A percentile compares a stretch with the other conserved stretches of the same genome.
Evolutionary conservation across 305 asterid genomes (phyloP).

Genomic region (Salvia sclarea): DNA sequence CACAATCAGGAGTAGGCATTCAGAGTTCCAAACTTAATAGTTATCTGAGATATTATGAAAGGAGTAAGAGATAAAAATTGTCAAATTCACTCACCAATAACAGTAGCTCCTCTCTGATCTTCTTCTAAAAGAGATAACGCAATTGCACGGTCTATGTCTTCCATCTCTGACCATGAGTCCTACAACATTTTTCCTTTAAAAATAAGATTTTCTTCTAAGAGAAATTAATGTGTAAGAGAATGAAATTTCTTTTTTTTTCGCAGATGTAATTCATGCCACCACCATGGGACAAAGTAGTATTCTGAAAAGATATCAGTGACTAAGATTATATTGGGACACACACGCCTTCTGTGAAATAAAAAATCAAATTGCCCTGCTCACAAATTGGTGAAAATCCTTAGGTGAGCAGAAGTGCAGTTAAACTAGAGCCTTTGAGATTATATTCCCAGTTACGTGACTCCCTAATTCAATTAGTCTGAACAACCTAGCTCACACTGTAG

Average conservation of each 20-base stretch:
- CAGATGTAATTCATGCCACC: conserved; percentile 1
- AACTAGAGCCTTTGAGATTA: background rate
- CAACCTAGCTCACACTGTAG: background rate
- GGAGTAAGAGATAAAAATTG: background rate
- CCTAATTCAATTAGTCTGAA: background rate
- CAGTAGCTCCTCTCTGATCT: conserved; percentile 57
- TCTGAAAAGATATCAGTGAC: background rate
- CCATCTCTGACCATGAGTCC: conserved; percentile 66
- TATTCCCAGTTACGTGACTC: background rate
- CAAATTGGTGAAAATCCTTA: conserved; percentile 1
- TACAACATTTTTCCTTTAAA: conserved; percentile 24
- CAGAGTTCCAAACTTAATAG: background rate
- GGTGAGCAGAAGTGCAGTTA: background rate
- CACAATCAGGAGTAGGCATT: background rate
- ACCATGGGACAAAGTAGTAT: conserved; percentile 3
- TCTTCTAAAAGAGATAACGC: conserved; percentile 86
- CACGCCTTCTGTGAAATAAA: background rate
- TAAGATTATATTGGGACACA: conserved; percentile 3
- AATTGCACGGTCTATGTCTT: conserved; percentile 91
- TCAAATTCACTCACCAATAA: conserved; percentile 53
- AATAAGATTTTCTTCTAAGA: conserved; percentile 28
- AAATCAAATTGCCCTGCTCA: background rate
- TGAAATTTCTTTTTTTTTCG: background rate
- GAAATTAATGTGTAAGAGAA: conserved; percentile 17
- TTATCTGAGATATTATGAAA: too few species aligned